Conservation (phyloP, 371 early-diverging fungal species). For the Haplosporangium sp. region DNA sequence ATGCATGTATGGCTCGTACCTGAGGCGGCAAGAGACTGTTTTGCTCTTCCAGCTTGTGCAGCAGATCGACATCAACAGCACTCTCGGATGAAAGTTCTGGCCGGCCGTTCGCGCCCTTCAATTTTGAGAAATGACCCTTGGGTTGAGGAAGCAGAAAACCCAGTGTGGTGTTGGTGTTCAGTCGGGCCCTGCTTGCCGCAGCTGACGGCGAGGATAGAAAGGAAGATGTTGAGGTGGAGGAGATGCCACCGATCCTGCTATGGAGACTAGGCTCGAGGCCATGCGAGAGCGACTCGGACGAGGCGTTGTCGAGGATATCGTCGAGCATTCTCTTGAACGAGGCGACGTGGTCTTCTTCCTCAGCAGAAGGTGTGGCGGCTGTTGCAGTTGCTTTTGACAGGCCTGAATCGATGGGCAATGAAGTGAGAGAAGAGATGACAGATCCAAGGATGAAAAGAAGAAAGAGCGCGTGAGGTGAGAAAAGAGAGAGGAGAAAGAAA, state of each 20-base stretch:
- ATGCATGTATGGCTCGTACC: conserved; percentile 12
- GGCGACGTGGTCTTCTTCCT: conserved; percentile 54
- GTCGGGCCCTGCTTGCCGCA: conserved; percentile 43
- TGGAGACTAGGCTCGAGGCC: conserved; percentile 45
- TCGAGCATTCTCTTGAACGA: conserved; percentile 55
- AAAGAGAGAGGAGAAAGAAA: conserved; percentile 1
- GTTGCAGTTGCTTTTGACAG: conserved; percentile 2
- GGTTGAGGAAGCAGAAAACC: conserved; percentile 51
- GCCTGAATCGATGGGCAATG: neutral
- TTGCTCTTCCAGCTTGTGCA: conserved; percentile 54
- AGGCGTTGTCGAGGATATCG: conserved; percentile 52
- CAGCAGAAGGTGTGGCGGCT: conserved; percentile 12
- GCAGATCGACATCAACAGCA: conserved; percentile 36
- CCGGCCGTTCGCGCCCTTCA: conserved; percentile 18
- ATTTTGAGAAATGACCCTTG: conserved; percentile 48
- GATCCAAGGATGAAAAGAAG: neutral
- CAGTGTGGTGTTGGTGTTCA: conserved; percentile 48
- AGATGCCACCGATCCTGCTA: conserved; percentile 26
- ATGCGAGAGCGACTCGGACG: conserved; percentile 46
- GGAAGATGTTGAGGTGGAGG: conserved; percentile 16
- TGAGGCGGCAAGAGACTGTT: conserved; percentile 53
- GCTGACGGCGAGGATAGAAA: conserved; percentile 32
- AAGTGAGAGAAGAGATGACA: neutral
- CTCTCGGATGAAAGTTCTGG: conserved; percentile 27
- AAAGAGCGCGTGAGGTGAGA: neutral